These are phyloP conservation scores for Cryptococcus sp. DNA, from an alignment of 1,284 basidiomycete species.

Conservation along the genomic window DNA sequence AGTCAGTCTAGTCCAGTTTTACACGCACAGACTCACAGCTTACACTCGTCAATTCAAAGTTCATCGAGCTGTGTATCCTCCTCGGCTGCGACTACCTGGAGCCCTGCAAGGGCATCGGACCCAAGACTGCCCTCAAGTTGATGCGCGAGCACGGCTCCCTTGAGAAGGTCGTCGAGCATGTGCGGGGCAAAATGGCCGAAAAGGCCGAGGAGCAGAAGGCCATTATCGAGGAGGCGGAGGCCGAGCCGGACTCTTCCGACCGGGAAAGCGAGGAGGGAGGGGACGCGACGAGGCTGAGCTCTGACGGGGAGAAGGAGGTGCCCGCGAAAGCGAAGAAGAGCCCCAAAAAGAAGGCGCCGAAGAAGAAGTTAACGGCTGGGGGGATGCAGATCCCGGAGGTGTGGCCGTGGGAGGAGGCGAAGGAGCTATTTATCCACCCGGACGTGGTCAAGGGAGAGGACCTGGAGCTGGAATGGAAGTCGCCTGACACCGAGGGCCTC, in stretches of 20 bases:
- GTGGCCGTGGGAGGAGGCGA: slow-evolving; percentile 96
- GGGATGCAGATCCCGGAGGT: slow-evolving; percentile 81
- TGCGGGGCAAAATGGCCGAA: slow-evolving; percentile 68
- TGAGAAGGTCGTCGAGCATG: slow-evolving; percentile 73
- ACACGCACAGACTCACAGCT: neutral
- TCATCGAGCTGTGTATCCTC: slow-evolving; percentile 94
- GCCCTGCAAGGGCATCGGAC: slow-evolving; percentile 57
- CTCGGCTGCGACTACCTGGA: slow-evolving; percentile 96
- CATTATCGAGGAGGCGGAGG: slow-evolving; percentile 19
- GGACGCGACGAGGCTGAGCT: slow-evolving; percentile 19
- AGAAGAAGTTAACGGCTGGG: slow-evolving; percentile 55
- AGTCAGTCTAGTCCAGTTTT: slow-evolving; percentile 50
- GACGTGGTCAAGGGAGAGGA: slow-evolving; percentile 83
- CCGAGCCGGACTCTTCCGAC: slow-evolving; percentile 24
- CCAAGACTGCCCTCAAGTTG: slow-evolving; percentile 86
- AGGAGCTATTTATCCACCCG: slow-evolving; percentile 81
- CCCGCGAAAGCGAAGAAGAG: slow-evolving; percentile 10
- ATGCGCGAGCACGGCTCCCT: slow-evolving; percentile 81
- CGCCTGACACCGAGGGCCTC: slow-evolving; percentile 88
- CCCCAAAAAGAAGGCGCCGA: slow-evolving; percentile 38
- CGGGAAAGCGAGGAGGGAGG: slow-evolving; percentile 39
- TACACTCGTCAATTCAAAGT: slow-evolving; percentile 56
- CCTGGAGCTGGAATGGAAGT: slow-evolving; percentile 93
- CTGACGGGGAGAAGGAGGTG: slow-evolving; percentile 32
- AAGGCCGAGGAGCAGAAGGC: slow-evolving; percentile 45